Percentiles rank a stretch among this genome's conserved stretches.
Evolutionary conservation across 257 asterid genomes (phyloP).

Genomic region (Lavandula angustifolia): DNA sequence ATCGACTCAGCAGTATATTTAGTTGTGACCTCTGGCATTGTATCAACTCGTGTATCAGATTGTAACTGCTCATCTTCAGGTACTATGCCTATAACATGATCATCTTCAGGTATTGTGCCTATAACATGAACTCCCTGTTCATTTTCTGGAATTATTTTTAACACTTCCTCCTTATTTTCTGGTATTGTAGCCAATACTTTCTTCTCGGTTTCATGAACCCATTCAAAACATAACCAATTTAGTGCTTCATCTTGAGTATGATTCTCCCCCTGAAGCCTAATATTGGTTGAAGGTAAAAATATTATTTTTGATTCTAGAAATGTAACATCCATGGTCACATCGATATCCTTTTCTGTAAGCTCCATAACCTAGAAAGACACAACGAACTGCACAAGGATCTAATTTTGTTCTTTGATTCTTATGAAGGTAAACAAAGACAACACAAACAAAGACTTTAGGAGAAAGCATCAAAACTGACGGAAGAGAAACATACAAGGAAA

Average conservation of each 20-base stretch:
- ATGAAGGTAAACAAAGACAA: constrained; percentile 20
- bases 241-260: background rate
- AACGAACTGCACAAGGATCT: constrained; percentile 14
- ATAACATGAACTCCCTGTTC: too few relatives aligned
- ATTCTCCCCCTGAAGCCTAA: constrained; percentile 1
- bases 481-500: background rate
- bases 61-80: too few relatives aligned
- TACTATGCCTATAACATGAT: too few relatives aligned
- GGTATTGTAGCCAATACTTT: too few relatives aligned
- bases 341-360: too few relatives aligned
- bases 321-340: constrained; percentile 1
- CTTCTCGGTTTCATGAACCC: background rate
- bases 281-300: background rate
- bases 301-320: background rate
- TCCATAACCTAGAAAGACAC: background rate
- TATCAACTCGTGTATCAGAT: too few relatives aligned
- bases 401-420: constrained; percentile 13
- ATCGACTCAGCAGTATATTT: background rate
- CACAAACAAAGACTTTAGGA: constrained; percentile 4
- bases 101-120: too few relatives aligned
- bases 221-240: background rate
- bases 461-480: background rate
- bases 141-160: too few relatives aligned
- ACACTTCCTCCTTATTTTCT: too few relatives aligned
- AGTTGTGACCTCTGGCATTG: too few relatives aligned